Base-by-base conservation (phyloP, 306 rosid species). In the Pterocarpus santalinus region DNA sequence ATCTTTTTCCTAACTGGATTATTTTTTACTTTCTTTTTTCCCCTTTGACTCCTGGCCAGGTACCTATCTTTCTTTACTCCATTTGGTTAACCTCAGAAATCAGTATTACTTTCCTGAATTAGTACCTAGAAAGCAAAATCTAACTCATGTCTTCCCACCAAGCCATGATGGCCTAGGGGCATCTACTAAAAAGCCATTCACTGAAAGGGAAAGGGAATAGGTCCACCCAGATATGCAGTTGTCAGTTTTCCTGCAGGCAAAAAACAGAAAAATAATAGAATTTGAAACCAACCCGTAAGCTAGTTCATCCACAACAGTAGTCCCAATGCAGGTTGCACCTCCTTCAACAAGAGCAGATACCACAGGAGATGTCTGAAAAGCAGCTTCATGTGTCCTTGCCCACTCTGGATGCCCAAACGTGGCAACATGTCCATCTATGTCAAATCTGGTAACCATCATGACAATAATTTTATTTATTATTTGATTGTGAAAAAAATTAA, bases 401-500 rank as follows among this genome's bases (percentile, higher is more conserved):
- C 99, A 96, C n/a, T 96, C 97, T 10, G 97, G 98, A 90, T 93
- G 98, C 44, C 99, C 99, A 74, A 93, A 96, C 33, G 97, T 86
- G 52, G 98, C 86, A 14, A 92, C 94, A 7, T 86, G 87, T 43
- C 98, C 98, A 34, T 93, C 90, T 10, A 96, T 83, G 65, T 96
- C 90, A 80, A 96, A 93, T 72, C 99, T 93, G 91, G 60, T 39
- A 64, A 76, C 57, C 14, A 67, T 58, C 61, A 79, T 43, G 52
- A 12, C 77, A 49, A 49, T 17, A 51, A 51, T 13, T n/a, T 64
- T 7, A 64, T 51, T 51, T 16, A 51, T 51, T 3, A 13, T 13
- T 51, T 14, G 1, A 13, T 51, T 15, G 6, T 6, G 0, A 13
- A 51, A 51, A 47, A 51, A 51, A 14, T 13, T 51, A 1, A 51